A percentile compares a stretch with the other conserved stretches of the same genome.
Conservation (phyloP, 176 grass and related monocot genomes). For the Zoysia japonica region DNA sequence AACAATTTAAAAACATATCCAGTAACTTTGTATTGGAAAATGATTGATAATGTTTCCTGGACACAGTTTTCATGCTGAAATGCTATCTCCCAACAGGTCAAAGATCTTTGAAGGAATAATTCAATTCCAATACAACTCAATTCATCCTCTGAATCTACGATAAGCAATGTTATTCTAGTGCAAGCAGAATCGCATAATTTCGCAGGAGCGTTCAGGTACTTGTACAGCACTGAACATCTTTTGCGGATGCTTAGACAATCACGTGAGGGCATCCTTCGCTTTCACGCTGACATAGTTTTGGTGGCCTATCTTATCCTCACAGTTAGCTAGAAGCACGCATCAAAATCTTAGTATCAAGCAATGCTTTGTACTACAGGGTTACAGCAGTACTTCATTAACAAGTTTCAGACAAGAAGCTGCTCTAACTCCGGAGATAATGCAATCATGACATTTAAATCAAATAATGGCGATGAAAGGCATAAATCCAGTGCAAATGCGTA, state of each 20-base stretch:
- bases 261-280: not conserved
- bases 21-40: not conserved
- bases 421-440: not conserved
- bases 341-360: not conserved
- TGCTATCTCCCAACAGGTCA: not conserved
- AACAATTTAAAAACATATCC: too few relatives aligned
- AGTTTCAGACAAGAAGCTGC: not conserved
- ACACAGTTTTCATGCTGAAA: not conserved
- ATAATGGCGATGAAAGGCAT: too few relatives aligned
- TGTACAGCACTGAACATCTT: not conserved
- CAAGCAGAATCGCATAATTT: not conserved
- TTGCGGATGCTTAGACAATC: not conserved
- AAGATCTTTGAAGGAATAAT: too few relatives aligned
- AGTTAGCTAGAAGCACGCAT: not conserved
- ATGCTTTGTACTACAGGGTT: not conserved
- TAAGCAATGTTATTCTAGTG: not conserved
- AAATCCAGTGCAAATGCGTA: not conserved
- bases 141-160: not conserved
- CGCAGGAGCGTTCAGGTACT: not conserved
- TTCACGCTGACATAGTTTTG: conserved; percentile 11
- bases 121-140: not conserved
- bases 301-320: conserved; percentile 26
- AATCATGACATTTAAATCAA: not conserved
- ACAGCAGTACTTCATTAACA: not conserved
- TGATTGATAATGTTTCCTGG: not conserved